Evolutionary conservation across 371 early-diverging fungal species (phyloP).

Genomic region (Entomophthora muscae): DNA sequence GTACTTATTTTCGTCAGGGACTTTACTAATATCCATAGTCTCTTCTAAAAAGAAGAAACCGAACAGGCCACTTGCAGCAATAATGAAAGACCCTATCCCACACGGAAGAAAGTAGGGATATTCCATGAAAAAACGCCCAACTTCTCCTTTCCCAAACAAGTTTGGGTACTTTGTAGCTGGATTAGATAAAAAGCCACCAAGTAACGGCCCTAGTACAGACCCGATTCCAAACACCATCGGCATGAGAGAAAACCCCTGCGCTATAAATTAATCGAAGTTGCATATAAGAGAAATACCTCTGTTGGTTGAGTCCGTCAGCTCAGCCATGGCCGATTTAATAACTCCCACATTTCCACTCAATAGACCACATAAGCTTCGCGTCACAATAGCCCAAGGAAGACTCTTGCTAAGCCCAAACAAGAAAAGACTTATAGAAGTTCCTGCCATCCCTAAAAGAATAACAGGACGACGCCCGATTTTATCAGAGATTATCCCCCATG

Average conservation of each 20-base stretch:
- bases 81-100: constrained; percentile 38
- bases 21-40: constrained; percentile 21
- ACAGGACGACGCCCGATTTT: constrained; percentile 62
- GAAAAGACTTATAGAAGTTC: constrained; percentile 40
- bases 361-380: constrained; percentile 49
- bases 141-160: constrained; percentile 30
- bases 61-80: constrained; percentile 36
- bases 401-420: constrained; percentile 57
- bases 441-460: constrained; percentile 52
- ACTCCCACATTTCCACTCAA: constrained; percentile 71
- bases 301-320: constrained; percentile 64
- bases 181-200: too few relatives aligned
- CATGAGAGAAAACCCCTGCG: constrained; percentile 4
- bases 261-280: constrained; percentile 1
- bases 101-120: constrained; percentile 81
- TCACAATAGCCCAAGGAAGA: constrained; percentile 39
- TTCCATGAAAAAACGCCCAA: constrained; percentile 28
- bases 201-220: constrained; percentile 45
- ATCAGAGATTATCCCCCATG: constrained; percentile 35
- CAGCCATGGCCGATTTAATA: constrained; percentile 66
- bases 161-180: constrained; percentile 47
- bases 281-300: constrained; percentile 20
- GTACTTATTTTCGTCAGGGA: too few relatives aligned
- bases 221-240: constrained; percentile 10
- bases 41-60: constrained; percentile 62